Evolutionary conservation across 495 filamentous ascomycete species (phyloP).

Genomic region (Daldinia vernicosa): DNA sequence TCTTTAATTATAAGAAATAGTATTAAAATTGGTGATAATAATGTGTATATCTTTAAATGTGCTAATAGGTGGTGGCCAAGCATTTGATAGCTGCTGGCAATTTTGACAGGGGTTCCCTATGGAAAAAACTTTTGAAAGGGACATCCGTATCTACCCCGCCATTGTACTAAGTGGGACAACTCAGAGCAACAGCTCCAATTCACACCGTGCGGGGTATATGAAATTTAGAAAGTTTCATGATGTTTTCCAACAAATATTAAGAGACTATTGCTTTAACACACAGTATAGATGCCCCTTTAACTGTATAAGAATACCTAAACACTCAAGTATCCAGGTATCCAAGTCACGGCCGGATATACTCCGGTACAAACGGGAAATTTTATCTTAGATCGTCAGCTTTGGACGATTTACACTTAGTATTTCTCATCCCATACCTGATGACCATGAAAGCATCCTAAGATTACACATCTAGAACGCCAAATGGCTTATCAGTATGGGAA

Average conservation of each 20-base stretch:
- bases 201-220: neutral
- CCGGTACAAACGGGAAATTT: conserved; percentile 18
- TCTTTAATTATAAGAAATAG: too few relatives aligned
- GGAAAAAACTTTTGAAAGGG: too few relatives aligned
- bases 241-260: neutral
- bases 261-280: neutral
- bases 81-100: too few relatives aligned
- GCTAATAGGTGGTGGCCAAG: too few relatives aligned
- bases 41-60: too few relatives aligned
- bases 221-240: neutral
- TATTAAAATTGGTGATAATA: too few relatives aligned
- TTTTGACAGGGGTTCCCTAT: too few relatives aligned
- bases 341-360: conserved; percentile 15
- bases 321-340: neutral
- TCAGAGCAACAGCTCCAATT: neutral
- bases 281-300: neutral
- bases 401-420: neutral
- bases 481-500: conserved; percentile 53
- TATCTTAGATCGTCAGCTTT: neutral
- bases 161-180: neutral
- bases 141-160: conserved; percentile 1
- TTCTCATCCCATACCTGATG: neutral
- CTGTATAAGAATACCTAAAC: neutral
- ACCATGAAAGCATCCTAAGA: conserved; percentile 9
- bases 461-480: conserved; percentile 15